Conservation (phyloP, 768 basidiomycete genomes). For the Scleroderma citrinum region DNA sequence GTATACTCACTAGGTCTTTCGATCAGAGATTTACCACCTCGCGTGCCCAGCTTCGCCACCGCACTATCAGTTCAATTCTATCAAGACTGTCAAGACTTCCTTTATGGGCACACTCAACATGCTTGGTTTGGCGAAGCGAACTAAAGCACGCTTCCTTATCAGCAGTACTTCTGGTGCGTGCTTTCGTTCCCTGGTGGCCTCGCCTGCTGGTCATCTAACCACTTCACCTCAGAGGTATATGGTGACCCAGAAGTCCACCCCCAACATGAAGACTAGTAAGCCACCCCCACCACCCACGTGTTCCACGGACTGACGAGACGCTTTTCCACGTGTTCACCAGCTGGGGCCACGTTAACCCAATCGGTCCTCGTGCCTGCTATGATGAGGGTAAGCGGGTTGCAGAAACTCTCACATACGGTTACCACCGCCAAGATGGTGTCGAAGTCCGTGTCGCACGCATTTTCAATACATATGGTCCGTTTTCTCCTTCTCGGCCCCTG, state of each 20-base stretch:
- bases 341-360: slow-evolving; percentile 98
- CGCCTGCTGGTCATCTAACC: slow-evolving; percentile 4
- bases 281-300: slow-evolving; percentile 2
- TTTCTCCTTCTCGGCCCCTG: neutral
- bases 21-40: slow-evolving; percentile 93
- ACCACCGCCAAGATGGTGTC: slow-evolving; percentile 89
- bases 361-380: slow-evolving; percentile 98
- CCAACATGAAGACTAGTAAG: slow-evolving; percentile 92
- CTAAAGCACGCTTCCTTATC: slow-evolving; percentile 95
- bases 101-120: slow-evolving; percentile 99
- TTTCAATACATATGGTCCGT: slow-evolving; percentile 87
- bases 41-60: slow-evolving; percentile 97
- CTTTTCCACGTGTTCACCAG: slow-evolving; percentile 44
- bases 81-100: slow-evolving; percentile 98
- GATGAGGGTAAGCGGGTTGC: slow-evolving; percentile 99
- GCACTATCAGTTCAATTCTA: slow-evolving; percentile 96
- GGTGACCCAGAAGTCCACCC: slow-evolving; percentile 99
- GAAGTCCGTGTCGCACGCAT: slow-evolving; percentile 97
- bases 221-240: slow-evolving; percentile 75
- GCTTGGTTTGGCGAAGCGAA: slow-evolving; percentile 96
- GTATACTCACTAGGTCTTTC: neutral
- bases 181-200: neutral
- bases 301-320: neutral
- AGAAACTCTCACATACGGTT: slow-evolving; percentile 96
- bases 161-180: slow-evolving; percentile 83